phyloP scores from a whole-genome alignment of 768 basidiomycete genomes.

The Lactarius hengduanensis region DNA sequence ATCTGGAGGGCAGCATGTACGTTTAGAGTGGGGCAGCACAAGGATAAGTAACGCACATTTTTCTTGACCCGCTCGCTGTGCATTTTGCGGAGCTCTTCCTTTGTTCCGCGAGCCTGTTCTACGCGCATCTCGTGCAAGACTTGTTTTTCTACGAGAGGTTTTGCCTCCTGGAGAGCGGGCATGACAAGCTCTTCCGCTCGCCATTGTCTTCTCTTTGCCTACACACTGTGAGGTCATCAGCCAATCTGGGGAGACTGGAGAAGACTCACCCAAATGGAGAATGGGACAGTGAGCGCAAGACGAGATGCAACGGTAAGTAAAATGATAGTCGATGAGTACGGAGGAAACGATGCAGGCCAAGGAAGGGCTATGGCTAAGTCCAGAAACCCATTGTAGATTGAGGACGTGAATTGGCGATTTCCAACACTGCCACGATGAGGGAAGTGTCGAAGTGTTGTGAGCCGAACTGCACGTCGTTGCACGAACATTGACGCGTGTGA shows the following conservation, averaged over 20 bases:
- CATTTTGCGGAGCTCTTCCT: slow-evolving; percentile 25
- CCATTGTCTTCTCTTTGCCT: slow-evolving; percentile 35
- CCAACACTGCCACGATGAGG: slow-evolving; percentile 7
- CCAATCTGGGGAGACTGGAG: neutral
- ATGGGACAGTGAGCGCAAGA: slow-evolving; percentile 58
- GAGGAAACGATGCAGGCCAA: slow-evolving; percentile 61
- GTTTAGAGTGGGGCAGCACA: neutral
- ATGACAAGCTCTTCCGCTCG: slow-evolving; percentile 32
- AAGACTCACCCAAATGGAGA: slow-evolving; percentile 70
- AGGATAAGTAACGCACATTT: slow-evolving; percentile 20
- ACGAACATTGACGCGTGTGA: slow-evolving; percentile 21
- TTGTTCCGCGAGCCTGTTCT: slow-evolving; percentile 21
- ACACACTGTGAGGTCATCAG: neutral
- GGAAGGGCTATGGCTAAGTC: slow-evolving; percentile 78
- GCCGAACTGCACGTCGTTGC: slow-evolving; percentile 7
- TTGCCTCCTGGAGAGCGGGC: slow-evolving; percentile 27
- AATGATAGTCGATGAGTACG: slow-evolving; percentile 76
- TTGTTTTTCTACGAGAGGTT: slow-evolving; percentile 24
- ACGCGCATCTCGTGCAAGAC: slow-evolving; percentile 19
- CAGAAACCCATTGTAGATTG: slow-evolving; percentile 62
- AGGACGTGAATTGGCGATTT: slow-evolving; percentile 19
- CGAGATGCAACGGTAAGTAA: slow-evolving; percentile 62
- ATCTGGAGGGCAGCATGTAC: slow-evolving; percentile 41
- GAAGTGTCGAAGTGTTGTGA: slow-evolving; percentile 6
- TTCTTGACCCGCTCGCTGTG: slow-evolving; percentile 24